A percentile compares a stretch with the other conserved stretches of the same genome.
phyloP scores from a whole-genome alignment of 2,329 filamentous ascomycete species.

The Stylonectria norvegica region DNA sequence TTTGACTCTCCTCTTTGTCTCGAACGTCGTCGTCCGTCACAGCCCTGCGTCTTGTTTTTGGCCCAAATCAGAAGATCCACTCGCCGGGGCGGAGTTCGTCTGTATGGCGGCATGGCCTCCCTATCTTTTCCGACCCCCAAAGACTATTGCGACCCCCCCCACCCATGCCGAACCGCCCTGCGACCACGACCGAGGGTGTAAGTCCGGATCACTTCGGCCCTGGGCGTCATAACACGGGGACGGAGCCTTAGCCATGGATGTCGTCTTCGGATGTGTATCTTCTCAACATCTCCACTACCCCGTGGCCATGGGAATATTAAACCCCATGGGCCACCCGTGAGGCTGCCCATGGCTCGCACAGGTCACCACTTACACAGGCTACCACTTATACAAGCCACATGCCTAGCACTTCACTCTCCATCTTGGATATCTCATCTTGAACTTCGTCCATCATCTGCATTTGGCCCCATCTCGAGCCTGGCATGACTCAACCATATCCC shows the following conservation, averaged over 20 bases:
- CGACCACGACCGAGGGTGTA: slow-evolving; percentile 24
- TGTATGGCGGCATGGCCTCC: slow-evolving; percentile 1
- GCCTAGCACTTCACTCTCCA: no score
- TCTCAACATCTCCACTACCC: slow-evolving; percentile 11
- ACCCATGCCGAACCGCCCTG: slow-evolving; percentile 17
- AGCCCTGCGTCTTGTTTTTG: slow-evolving; percentile 8
- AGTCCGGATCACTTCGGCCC: slow-evolving; percentile 26
- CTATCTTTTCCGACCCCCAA: slow-evolving; percentile 10
- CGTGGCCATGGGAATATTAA: slow-evolving; percentile 21
- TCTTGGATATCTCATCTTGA: slow-evolving; percentile 8
- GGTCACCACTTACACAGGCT: no score
- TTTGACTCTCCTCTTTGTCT: slow-evolving; percentile 9
- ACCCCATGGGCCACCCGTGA: slow-evolving; percentile 13
- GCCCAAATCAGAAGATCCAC: slow-evolving; percentile 1
- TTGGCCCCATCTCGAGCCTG: slow-evolving; percentile 12
- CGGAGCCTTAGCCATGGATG: no score
- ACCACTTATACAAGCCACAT: slow-evolving; percentile 18
- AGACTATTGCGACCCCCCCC: slow-evolving; percentile 15
- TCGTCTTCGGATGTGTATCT: slow-evolving; percentile 16
- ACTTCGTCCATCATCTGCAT: slow-evolving; percentile 4
- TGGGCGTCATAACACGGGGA: slow-evolving; percentile 6
- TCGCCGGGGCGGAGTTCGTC: background rate
- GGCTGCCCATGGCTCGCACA: no score
- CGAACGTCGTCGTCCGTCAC: slow-evolving; percentile 8
- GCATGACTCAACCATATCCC: no score